Base-by-base conservation (phyloP, 345 rosid genomes). In the Syzygium oleosum region DNA sequence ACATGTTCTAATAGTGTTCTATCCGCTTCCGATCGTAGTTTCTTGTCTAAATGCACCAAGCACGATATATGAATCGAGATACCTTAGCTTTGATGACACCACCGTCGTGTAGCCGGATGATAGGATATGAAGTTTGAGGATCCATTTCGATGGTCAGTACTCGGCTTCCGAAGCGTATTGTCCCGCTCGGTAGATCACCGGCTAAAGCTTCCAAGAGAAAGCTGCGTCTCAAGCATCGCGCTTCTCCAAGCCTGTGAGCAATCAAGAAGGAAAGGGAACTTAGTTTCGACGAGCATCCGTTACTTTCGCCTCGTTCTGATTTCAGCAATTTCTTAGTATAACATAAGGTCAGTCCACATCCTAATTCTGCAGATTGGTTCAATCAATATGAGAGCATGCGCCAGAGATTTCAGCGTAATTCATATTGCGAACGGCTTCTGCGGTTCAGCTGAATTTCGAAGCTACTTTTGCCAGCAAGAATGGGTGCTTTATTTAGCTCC, bases 161-260 rank as follows among this genome's bases (percentile, higher is more conserved):
- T 16, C 43, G 58, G 51, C 87, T 87, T 43, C 93, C 92, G 21
- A 92, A 89, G 17, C 87, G 90, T 19, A 94, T 79, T 1, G 90
- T 91, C 80, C 88, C 88, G 6, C 2, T 46, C 25, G 94, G 95
- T 87, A 93, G 90, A 85, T 89, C 83, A 78, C 88, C 85, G 38
- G 93, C 95, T 51, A 95, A 85, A 22, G 91, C 86, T 51, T 89
- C 85, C 15, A 95, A 78, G 52, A 94, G 89, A 88, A 91, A 89
- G 55, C 87, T 90, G 51, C 96, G 91, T 87, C 88, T 83, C 52
- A 95, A 54, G 88, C 93, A 91, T 77, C 94, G 91, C 9, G 85
- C 87, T 90, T 95, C 98, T 41, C 95, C 96, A 52, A 77, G 84
- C 88, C 94, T 92, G 85, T 92, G 85, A 13, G 12, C 16, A 87